A percentile compares a stretch with the other conserved stretches of the same genome.
These are phyloP conservation scores for Tinospora cordifolia DNA, from an alignment of 164 flowering plant genomes.

Conservation along the genomic window DNA sequence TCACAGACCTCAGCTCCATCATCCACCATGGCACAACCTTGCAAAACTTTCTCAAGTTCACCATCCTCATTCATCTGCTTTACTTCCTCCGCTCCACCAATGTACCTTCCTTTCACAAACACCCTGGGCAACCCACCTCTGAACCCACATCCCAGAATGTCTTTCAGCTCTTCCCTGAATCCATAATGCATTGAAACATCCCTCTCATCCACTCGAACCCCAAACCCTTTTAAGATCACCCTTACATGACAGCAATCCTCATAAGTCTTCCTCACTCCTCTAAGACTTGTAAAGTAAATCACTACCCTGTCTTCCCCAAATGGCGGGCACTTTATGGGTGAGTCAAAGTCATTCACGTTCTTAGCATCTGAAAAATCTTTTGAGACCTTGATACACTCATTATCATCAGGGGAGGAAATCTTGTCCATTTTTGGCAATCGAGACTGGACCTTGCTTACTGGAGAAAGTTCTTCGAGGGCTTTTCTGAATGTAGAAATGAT, in stretches of 20 bases:
- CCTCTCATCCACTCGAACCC: conserved; percentile 68
- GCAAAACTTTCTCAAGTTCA: conserved; percentile 51
- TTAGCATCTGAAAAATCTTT: conserved; percentile 1
- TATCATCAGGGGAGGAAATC: neutral
- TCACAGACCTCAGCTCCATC: conserved; percentile 46
- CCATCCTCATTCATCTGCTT: conserved; percentile 66
- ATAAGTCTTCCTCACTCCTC: conserved; percentile 89
- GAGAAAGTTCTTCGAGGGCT: conserved; percentile 46
- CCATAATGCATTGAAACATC: conserved; percentile 91
- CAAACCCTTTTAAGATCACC: conserved; percentile 53
- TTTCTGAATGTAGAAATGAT: conserved; percentile 49
- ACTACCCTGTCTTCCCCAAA: conserved; percentile 48
- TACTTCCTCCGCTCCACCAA: conserved; percentile 83
- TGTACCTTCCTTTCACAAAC: conserved; percentile 53
- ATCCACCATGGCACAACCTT: conserved; percentile 40
- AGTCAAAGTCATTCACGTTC: conserved; percentile 1
- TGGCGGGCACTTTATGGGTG: conserved; percentile 18
- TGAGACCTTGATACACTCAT: neutral
- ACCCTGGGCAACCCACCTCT: conserved; percentile 56
- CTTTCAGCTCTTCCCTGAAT: conserved; percentile 71
- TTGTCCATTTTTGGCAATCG: conserved; percentile 9
- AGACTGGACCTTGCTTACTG: conserved; percentile 26
- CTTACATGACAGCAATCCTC: conserved; percentile 84
- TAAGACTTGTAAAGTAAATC: conserved; percentile 75
- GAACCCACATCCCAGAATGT: conserved; percentile 39